phyloP scores from a whole-genome alignment of 768 basidiomycete genomes.

The Suillus tomentosus region DNA sequence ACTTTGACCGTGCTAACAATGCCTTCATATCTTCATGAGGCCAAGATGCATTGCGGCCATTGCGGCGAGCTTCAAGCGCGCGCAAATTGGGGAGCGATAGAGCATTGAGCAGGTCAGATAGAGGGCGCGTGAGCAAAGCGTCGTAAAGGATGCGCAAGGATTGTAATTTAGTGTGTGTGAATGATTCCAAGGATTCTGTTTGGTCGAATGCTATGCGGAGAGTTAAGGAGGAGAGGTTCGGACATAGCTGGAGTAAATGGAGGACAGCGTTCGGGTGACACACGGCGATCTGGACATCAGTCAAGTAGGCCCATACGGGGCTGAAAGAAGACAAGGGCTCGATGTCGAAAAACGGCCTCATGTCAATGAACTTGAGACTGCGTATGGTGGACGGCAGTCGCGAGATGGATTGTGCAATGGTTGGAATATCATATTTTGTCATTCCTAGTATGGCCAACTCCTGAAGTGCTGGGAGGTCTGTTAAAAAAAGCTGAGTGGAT shows the following conservation, averaged over 20 bases:
- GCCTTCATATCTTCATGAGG: slow-evolving; percentile 17
- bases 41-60: slow-evolving; percentile 13
- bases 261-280: slow-evolving; percentile 3
- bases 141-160: slow-evolving; percentile 15
- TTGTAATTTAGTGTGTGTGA: slow-evolving; percentile 18
- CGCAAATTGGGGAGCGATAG: slow-evolving; percentile 21
- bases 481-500: not conserved
- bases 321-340: slow-evolving; percentile 17
- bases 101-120: slow-evolving; percentile 17
- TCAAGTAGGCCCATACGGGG: slow-evolving; percentile 25
- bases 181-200: not conserved
- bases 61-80: slow-evolving; percentile 13
- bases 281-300: slow-evolving; percentile 15
- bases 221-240: slow-evolving; percentile 19
- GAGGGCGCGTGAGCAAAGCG: not conserved
- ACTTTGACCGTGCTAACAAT: slow-evolving; percentile 24
- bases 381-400: not conserved
- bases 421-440: not conserved
- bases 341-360: slow-evolving; percentile 4
- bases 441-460: slow-evolving; percentile 18
- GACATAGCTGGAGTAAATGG: slow-evolving; percentile 22
- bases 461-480: slow-evolving; percentile 20
- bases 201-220: slow-evolving; percentile 12
- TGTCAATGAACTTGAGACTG: not conserved
- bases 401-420: slow-evolving; percentile 12